Evolutionary conservation across 257 asterid genomes (phyloP), one percentile per base, ranked within the genome.

Genomic region (Przewalskia tangutica): DNA sequence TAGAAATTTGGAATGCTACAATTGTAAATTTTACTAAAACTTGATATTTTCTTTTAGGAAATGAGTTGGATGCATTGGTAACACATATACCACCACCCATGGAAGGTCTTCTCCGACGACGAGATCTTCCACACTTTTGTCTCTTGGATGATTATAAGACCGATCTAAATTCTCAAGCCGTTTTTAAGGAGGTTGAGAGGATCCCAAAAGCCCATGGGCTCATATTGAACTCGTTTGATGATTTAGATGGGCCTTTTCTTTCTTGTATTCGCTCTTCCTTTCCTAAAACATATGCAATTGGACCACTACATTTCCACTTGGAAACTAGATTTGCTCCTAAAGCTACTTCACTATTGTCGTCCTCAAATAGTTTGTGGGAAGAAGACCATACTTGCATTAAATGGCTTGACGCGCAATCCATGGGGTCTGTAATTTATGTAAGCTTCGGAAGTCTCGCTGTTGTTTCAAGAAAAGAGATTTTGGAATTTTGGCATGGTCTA

Each of bases 211-310:
- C 82, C n/a, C 82, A 83, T 53, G 86, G 82, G 1, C 50, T 50
- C 18, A 85, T 87, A 11, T 14, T 85, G 48, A 85, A 87, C 85
- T 81, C 90, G 1, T 85, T 87, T 13, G 84, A 85, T 60, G 88
- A 87, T 5, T 65, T 87, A 10, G 90, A 87, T 6, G 84, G 81
- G 38, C 79, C 86, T 6, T 36, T 77, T 3, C 36, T 85, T 7
- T 60, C 77, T 40, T 81, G 81, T 14, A 77, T 87, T 9, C 88
- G 85, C 0, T 77, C 80, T 40, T 59, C 38, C 34, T 40, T 79
- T 14, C 85, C 90, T 2, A 81, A 81, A 44, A 27, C 85, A 2
- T 87, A 81, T 77, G 50, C 85, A 53, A 77, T 87, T 13, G 88
- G 90, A 16, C 88, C 90, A 1, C 44, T 59, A 17, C 90, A 87